phyloP scores from a whole-genome alignment of 148 eudicot genomes.

The Fagopyrum esculentum region DNA sequence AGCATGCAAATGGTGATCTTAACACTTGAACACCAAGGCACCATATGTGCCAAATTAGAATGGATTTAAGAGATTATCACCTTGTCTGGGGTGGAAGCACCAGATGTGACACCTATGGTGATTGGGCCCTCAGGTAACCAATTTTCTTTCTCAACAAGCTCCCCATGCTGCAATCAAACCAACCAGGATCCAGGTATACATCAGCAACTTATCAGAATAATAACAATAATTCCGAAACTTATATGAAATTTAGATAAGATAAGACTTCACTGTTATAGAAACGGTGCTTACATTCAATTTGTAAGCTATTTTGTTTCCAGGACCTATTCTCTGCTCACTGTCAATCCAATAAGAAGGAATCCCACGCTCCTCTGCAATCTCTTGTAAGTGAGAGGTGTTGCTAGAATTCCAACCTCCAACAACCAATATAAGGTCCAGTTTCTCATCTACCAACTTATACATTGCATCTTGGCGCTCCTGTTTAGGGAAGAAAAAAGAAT shows the following conservation, averaged over 20 bases:
- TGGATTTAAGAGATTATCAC: constrained; percentile 22
- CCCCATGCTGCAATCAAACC: constrained; percentile 68
- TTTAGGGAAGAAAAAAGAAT: background rate
- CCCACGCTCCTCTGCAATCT: constrained; percentile 86
- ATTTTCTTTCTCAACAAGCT: constrained; percentile 86
- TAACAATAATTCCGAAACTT: background rate
- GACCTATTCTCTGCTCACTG: constrained; percentile 77
- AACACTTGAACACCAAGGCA: background rate
- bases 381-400: constrained; percentile 95
- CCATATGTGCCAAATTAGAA: background rate
- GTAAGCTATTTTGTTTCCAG: constrained; percentile 74
- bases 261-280: background rate
- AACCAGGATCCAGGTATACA: background rate
- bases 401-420: constrained; percentile 99
- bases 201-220: background rate
- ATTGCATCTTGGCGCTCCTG: constrained; percentile 99
- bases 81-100: constrained; percentile 98
- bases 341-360: constrained; percentile 98
- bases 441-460: constrained; percentile 82
- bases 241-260: background rate
- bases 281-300: constrained; percentile 55
- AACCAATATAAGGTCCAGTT: constrained; percentile 81
- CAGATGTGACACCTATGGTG: constrained; percentile 82
- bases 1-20: too few relatives aligned
- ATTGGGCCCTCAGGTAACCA: constrained; percentile 87